A percentile compares a stretch with the other conserved stretches of the same genome.
Conservation (phyloP, 495 filamentous ascomycete genomes). For the Pyrenopolyporus hunteri region DNA sequence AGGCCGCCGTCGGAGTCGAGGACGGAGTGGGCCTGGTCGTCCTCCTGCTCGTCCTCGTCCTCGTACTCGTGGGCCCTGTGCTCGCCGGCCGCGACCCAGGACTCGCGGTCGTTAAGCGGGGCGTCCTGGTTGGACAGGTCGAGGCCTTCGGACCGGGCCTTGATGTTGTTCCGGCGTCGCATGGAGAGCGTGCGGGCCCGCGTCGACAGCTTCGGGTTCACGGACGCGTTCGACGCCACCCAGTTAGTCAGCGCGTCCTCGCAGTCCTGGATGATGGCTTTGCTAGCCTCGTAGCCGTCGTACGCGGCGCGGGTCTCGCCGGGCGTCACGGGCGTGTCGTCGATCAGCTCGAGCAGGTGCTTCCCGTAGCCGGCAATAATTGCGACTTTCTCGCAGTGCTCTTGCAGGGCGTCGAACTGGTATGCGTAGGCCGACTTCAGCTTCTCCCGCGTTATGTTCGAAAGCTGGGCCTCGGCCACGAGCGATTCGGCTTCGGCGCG, state of each 20-base stretch:
- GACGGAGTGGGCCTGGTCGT: conserved; percentile 51
- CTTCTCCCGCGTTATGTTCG: conserved; percentile 99
- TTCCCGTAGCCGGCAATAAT: conserved; percentile 98
- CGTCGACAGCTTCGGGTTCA: conserved; percentile 81
- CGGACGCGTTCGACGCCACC: conserved; percentile 86
- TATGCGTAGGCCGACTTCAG: conserved; percentile 98
- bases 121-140: conserved; percentile 86
- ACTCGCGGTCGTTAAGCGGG: conserved; percentile 82
- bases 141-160: conserved; percentile 66
- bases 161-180: conserved; percentile 75
- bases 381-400: conserved; percentile 98
- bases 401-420: conserved; percentile 95
- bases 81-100: conserved; percentile 84
- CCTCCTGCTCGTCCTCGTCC: conserved; percentile 60
- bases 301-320: conserved; percentile 96
- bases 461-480: conserved; percentile 95
- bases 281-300: conserved; percentile 97
- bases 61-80: conserved; percentile 64
- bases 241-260: conserved; percentile 97
- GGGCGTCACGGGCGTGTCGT: conserved; percentile 95
- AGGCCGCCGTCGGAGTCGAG: conserved; percentile 51
- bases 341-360: conserved; percentile 91
- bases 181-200: conserved; percentile 86
- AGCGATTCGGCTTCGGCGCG: conserved; percentile 98
- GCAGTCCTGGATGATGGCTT: conserved; percentile 99